Evolutionary conservation across 2,329 filamentous ascomycete genomes (phyloP), one percentile per base, ranked within the genome.

Genomic region (Penicillium sp.): DNA sequence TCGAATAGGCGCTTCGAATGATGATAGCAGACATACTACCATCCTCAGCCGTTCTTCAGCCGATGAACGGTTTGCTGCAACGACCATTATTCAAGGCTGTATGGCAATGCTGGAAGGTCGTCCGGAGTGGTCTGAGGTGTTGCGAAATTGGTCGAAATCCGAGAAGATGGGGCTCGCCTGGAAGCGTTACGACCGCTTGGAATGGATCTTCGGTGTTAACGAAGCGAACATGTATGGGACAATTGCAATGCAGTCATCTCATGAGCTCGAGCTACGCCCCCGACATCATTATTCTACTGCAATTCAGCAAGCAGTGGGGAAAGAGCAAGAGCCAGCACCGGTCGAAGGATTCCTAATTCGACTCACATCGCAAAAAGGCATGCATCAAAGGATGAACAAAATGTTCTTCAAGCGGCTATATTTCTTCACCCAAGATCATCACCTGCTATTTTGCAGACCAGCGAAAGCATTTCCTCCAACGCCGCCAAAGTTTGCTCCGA

Each of bases 151-250:
- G 86, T 76, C 79, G 3, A 78, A 78, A 47, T 74, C 79, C 19
- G 80, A 83, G 54, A 81, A 81, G 23, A 83, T 88, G 67, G 86
- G 86, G 3, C 77, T 89, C 44, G 86, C 84, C 3, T 89, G 86
- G 86, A 87, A 86, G 69, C 78, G 86, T 42, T 89, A 88, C 64
- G 86, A 89, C 63, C 79, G 86, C 21, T 73, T 89, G 14, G 86
- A 89, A 70, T 89, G 86, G 86, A 77, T 89, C 4, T 80, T 87
- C 67, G 86, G 86, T 14, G 76, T 77, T 10, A 86, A 87, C 49
- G 86, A 89, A 66, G 80, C 84, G 60, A 84, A 83, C 56, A 89
- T 89, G 86, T 87, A 87, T 59, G 86, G 86, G 31, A 83, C 85
- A 0, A 84, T 88, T 59, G 86, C 84, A 28, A 87, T 89, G 85